These are phyloP conservation scores for Caryopteris hybrid DNA, from an alignment of 305 asterid species.

Conservation along the genomic window DNA sequence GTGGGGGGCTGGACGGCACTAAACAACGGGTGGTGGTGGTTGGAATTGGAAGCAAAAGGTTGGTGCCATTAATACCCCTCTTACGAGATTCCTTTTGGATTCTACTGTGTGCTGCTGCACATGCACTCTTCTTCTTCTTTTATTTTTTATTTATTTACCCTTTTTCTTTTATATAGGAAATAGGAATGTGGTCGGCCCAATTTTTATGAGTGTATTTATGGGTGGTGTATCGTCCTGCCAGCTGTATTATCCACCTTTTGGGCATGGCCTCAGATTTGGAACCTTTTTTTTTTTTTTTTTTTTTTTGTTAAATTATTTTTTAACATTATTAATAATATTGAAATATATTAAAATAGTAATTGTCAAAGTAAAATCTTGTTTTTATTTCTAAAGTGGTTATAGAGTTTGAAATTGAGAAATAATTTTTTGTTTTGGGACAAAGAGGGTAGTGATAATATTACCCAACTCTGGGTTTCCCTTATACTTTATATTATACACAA, in stretches of 20 bases:
- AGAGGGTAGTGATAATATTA: no score
- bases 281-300: no score
- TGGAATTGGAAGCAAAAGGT: slow-evolving; percentile 3
- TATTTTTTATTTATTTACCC: neutral
- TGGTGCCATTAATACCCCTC: neutral
- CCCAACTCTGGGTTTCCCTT: no score
- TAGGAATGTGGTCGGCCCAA: neutral
- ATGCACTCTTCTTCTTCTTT: neutral
- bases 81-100: slow-evolving; percentile 20
- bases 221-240: neutral
- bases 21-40: slow-evolving; percentile 23
- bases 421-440: no score
- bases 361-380: no score
- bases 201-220: neutral
- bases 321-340: no score
- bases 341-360: no score
- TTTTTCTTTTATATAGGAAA: neutral
- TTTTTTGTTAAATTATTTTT: no score
- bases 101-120: slow-evolving; percentile 18
- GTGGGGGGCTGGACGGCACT: slow-evolving; percentile 13
- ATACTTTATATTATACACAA: no score
- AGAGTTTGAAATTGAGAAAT: no score
- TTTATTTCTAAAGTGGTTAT: no score
- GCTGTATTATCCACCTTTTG: neutral
- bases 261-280: no score